Evolutionary conservation across 129 eudicot species (phyloP), one percentile per base, ranked within the genome.

Genomic region (Chrysanthemum makinoi): DNA sequence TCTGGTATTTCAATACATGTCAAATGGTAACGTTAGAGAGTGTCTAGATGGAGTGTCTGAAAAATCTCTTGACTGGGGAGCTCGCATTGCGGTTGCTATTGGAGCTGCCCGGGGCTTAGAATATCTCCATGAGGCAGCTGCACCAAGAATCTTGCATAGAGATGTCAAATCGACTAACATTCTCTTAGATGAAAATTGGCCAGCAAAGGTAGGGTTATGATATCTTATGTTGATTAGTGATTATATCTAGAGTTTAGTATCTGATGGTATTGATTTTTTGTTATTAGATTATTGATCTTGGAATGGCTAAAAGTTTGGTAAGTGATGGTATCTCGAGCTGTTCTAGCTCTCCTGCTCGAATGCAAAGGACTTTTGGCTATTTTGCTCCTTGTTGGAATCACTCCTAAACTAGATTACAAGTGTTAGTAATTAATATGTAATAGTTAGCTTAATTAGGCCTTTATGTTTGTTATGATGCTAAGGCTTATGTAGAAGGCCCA

Each of bases 51-150:
- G 92, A 30, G 71, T 35, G 9, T 73, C 86, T 20, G 90, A 81
- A 58, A 82, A 87, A 73, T 72, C 58, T 72, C 86, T 94, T 58
- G 89, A 89, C 26, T 95, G 99, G 99, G 79, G 74, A 55, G 83
- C 88, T 51, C 86, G 99, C 64, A 87, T 87, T 35, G 66, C 85
- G 18, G 86, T 95, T 75, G 99, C 99, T 33, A 96, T 95, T 71
- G 99, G 97, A 66, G 94, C 99, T 84, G 99, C 99, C 43, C 84
- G 88, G 66, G 99, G 99, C 24, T 86, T 95, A 75, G 99, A 95
- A 69, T 95, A 95, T 81, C 97, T 95, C 67, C 99, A 95, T 76
- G 99, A 90, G 66, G 96, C 96, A 74, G 96, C 97, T 63, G 96
- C 91, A 17, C 99, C 99, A 14, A 80, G 82, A 84, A 95, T 95